Base-by-base conservation (phyloP, 495 filamentous ascomycete genomes). In the Ramalina peruviana region DNA sequence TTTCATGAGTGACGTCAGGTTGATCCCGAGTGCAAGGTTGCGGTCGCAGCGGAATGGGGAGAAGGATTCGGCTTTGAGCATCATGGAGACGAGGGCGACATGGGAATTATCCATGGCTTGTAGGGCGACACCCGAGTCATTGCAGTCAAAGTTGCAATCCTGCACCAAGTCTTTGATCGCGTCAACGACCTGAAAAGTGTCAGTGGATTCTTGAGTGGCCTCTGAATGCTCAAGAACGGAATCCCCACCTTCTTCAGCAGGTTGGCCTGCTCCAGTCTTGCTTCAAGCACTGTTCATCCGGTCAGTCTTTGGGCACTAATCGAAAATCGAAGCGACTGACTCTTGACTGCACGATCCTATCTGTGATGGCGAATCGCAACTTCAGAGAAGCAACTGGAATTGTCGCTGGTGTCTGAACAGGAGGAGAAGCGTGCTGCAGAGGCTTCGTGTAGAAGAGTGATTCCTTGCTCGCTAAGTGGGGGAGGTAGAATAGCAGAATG, bases 61-160 rank as follows among this genome's bases (percentile, higher is more conserved):
- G 76, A 99, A 99, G 53, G 80, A 80, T 60, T 97, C 92, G 33
- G 88, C 82, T 70, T 89, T 90, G 63, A 99, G 83, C 74, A 94
- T 78, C 93, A 99, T 97, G 51, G 92, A 94, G 36, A 98, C 92
- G 42, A 99, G 85, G 46, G 92, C 92, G 64, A 99, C 92, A 72
- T 99, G 92, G 51, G 89, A 95, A 76, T 95, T 99, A 73, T 99
- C 92, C 93, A 99, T 99, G 59, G 92, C 92, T 71, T 99, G 92
- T 26, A 99, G 83, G 46, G 88, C 88, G 66, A 99, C 90, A 46
- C 92, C 92, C 54, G 86, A 86, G 77, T 99, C 92, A 83, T 97
- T 99, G 83, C 93, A 99, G 73, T 99, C 92, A 71, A 99, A 99
- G 72, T 99, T 99, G 79, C 93, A 97, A 72, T 97, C 90, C 70